Evolutionary conservation across 169 alveolate genomes (phyloP).

Genomic region (Sarcocystis neurona): DNA sequence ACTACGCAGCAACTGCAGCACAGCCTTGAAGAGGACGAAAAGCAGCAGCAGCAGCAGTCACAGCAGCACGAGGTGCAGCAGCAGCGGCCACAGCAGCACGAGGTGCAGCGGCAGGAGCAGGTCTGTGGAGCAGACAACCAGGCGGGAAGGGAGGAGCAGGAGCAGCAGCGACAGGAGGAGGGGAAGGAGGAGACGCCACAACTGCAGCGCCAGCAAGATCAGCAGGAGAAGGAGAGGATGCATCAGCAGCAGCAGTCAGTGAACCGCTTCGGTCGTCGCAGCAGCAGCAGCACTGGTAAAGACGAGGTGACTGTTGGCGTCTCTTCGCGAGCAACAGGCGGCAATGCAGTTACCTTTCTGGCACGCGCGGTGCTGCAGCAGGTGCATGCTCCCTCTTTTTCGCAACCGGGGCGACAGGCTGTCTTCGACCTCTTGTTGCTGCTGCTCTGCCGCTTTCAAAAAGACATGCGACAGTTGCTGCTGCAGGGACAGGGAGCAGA

Average conservation of each 20-base stretch:
- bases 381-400: constrained; percentile 52
- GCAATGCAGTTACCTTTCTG: neutral
- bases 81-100: constrained; percentile 23
- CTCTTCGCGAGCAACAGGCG: neutral
- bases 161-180: neutral
- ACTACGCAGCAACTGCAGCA: neutral
- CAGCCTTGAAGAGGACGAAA: neutral
- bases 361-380: constrained; percentile 36
- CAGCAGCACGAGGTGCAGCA: neutral
- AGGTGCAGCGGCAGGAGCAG: constrained; percentile 33
- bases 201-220: neutral
- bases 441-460: neutral
- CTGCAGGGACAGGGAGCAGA: neutral
- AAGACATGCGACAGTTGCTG: neutral
- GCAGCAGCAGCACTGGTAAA: neutral
- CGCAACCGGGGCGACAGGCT: constrained; percentile 50
- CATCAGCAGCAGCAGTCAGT: neutral
- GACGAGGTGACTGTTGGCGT: neutral
- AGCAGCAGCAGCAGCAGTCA: neutral
- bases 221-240: neutral
- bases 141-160: neutral
- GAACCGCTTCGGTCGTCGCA: neutral
- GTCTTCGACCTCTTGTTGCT: constrained; percentile 38
- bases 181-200: neutral
- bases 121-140: no score